These are phyloP conservation scores for Spizellomyces sp. DNA, from an alignment of 192 early-diverging fungal species.

Conservation along the genomic window DNA sequence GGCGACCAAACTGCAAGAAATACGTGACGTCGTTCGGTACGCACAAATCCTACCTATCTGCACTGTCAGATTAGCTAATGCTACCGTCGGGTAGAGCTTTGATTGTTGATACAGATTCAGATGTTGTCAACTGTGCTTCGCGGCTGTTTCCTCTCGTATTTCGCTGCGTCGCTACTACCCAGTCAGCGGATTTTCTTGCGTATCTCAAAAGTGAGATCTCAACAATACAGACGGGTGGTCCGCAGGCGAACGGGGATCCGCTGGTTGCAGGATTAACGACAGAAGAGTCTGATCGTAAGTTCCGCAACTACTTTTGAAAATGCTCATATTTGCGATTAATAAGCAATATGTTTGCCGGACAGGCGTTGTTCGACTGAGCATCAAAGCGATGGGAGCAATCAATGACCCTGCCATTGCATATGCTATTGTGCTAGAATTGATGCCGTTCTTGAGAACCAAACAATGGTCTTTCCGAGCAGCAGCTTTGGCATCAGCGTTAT, in stretches of 20 bases:
- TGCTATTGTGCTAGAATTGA: constrained; percentile 47
- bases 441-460: constrained; percentile 36
- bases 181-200: constrained; percentile 47
- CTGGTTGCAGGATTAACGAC: constrained; percentile 39
- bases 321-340: background rate
- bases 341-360: background rate
- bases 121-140: constrained; percentile 42
- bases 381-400: constrained; percentile 42
- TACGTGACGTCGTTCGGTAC: constrained; percentile 50
- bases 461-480: constrained; percentile 38
- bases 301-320: background rate
- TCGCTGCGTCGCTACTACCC: constrained; percentile 33
- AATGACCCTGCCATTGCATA: constrained; percentile 26
- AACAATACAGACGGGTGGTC: constrained; percentile 39
- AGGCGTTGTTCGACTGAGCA: constrained; percentile 42
- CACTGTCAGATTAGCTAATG: too few species aligned
- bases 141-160: constrained; percentile 59
- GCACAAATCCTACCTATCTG: background rate
- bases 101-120: constrained; percentile 44
- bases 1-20: constrained; percentile 44
- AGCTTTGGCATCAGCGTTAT: constrained; percentile 41
- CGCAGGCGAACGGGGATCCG: constrained; percentile 49
- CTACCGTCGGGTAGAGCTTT: constrained; percentile 20
- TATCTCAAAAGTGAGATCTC: constrained; percentile 50
- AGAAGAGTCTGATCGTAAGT: constrained; percentile 46